Evolutionary conservation across 345 rosid genomes (phyloP).

Genomic region (Gossypium anomalum): DNA sequence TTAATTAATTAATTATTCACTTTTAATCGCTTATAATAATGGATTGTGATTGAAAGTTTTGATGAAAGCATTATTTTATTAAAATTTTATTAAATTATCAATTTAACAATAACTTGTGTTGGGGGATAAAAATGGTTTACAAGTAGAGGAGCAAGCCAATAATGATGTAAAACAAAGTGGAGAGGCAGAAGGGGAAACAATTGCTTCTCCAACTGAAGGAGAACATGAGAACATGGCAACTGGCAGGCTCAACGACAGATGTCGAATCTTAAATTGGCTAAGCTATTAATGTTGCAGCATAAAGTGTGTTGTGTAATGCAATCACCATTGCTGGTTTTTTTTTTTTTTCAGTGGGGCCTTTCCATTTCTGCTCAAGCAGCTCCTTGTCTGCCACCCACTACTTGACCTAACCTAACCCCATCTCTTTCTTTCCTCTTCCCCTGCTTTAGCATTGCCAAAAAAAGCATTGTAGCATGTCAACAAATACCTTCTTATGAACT

Average conservation of each 20-base stretch:
- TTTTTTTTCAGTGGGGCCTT: not conserved
- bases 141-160: too few species aligned
- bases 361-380: not conserved
- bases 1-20: too few species aligned
- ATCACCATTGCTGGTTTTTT: not conserved
- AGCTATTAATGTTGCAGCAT: not conserved
- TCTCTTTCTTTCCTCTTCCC: not conserved
- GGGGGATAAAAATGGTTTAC: too few species aligned
- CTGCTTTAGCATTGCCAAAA: not conserved
- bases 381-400: slow-evolving; percentile 7
- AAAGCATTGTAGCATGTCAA: not conserved
- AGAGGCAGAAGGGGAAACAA: not conserved
- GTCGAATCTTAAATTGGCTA: not conserved
- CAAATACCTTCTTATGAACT: too few species aligned
- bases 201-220: not conserved
- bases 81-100: too few species aligned
- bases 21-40: too few species aligned
- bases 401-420: not conserved
- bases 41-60: too few species aligned
- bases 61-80: too few species aligned
- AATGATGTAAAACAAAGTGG: too few species aligned
- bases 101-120: too few species aligned
- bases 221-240: too few species aligned
- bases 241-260: not conserved
- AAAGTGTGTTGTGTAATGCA: not conserved